Percentiles rank a stretch among this genome's conserved stretches.
These are phyloP conservation scores for Microglena sp. DNA, from an alignment of 139 green algal genomes.

Conservation along the genomic window DNA sequence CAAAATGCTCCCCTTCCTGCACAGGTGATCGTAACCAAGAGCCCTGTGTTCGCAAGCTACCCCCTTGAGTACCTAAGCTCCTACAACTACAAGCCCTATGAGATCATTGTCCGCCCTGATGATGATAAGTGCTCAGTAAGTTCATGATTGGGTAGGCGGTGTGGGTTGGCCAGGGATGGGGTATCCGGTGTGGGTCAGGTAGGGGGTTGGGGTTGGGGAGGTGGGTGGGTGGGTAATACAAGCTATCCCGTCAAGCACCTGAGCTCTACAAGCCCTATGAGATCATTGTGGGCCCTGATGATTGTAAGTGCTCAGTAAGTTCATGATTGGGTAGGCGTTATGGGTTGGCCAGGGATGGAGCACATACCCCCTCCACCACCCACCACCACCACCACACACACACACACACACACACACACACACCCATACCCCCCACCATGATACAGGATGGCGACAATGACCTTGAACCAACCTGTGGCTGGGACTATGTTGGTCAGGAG, in stretches of 20 bases:
- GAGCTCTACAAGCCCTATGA: slow-evolving; percentile 36
- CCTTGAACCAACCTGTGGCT: slow-evolving; percentile 69
- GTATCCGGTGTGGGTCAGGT: too few species aligned
- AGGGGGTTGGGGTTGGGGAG: too few species aligned
- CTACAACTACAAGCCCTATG: slow-evolving; percentile 44
- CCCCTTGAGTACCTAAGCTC: slow-evolving; percentile 27
- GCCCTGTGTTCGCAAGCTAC: slow-evolving; percentile 6
- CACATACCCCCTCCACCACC: too few species aligned
- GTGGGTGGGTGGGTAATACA: too few species aligned
- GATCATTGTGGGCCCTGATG: slow-evolving; percentile 24
- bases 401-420: too few species aligned
- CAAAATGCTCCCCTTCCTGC: too few species aligned
- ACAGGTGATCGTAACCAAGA: too few species aligned
- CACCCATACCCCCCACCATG: too few species aligned
- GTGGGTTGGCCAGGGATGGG: too few species aligned
- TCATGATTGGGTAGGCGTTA: background rate
- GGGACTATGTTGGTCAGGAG: slow-evolving; percentile 29
- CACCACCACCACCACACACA: too few species aligned
- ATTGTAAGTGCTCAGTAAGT: slow-evolving; percentile 28
- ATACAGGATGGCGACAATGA: too few species aligned
- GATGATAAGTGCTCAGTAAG: slow-evolving; percentile 29
- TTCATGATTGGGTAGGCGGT: background rate
- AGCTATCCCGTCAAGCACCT: slow-evolving; percentile 26
- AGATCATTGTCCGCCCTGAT: slow-evolving; percentile 30
- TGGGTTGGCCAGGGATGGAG: too few species aligned